Conservation (phyloP, 345 rosid species). For the Citrus hindsii region DNA sequence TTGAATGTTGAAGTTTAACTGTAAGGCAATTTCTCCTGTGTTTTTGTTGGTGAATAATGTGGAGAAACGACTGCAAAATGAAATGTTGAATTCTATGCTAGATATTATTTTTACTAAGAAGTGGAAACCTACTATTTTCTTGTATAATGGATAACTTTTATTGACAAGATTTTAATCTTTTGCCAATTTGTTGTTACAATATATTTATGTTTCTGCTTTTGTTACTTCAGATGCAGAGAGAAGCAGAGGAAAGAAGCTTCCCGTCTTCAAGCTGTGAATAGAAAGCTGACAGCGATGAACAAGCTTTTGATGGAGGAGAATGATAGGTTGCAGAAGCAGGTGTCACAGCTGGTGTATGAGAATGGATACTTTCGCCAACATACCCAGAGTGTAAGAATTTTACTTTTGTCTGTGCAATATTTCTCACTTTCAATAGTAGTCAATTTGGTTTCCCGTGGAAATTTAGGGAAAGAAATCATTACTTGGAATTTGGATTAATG, state of each 20-base stretch:
- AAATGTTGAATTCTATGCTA: background rate
- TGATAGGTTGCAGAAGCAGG: conserved; percentile 99
- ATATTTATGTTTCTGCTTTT: conserved; percentile 5
- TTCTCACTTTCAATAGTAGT: background rate
- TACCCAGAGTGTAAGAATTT: conserved; percentile 66
- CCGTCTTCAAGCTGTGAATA: conserved; percentile 94
- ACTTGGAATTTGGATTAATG: background rate
- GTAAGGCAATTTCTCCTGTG: background rate
- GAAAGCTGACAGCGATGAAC: conserved; percentile 97
- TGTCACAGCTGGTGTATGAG: conserved; percentile 93
- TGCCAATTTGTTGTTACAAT: background rate
- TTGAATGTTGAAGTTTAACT: background rate
- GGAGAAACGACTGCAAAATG: background rate
- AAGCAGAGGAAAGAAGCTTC: conserved; percentile 99
- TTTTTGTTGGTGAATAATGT: background rate
- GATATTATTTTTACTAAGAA: background rate
- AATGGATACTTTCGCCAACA: conserved; percentile 98
- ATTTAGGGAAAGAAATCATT: background rate
- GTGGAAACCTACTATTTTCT: background rate
- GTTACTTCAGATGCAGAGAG: conserved; percentile 83
- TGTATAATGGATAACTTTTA: background rate
- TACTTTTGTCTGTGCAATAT: background rate
- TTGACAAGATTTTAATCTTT: background rate
- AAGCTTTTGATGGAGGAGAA: conserved; percentile 99
- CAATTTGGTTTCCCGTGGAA: background rate